Evolutionary conservation across 345 rosid genomes (phyloP).

Genomic region (Rhodamnia rubescens): DNA sequence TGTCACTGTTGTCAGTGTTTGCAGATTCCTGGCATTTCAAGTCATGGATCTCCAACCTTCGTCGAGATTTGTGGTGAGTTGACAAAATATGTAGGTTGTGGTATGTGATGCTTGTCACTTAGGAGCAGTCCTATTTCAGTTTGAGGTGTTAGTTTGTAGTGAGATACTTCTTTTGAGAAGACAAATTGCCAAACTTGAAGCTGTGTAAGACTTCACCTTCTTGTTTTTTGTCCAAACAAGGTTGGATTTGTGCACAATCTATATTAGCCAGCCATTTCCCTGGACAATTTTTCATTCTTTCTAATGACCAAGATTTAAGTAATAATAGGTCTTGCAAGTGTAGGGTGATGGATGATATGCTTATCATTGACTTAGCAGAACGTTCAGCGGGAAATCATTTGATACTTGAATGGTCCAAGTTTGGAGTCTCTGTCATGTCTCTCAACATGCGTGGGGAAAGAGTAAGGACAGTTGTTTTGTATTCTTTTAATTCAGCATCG

Average conservation of each 20-base stretch:
- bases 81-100: not conserved
- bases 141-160: not conserved
- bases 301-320: not conserved
- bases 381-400: not conserved
- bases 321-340: not conserved
- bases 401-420: not conserved
- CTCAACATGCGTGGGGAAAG: not conserved
- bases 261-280: not conserved
- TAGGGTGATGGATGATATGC: not conserved
- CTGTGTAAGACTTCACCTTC: not conserved
- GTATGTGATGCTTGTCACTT: not conserved
- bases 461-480: not conserved
- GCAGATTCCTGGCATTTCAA: constrained; percentile 12
- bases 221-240: not conserved
- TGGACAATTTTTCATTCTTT: not conserved
- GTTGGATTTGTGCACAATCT: not conserved
- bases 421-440: not conserved
- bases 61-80: not conserved
- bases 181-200: not conserved
- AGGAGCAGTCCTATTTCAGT: not conserved
- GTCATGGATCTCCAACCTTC: not conserved
- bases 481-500: not conserved
- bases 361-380: not conserved
- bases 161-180: not conserved
- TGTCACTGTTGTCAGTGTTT: constrained; percentile 11